phyloP scores from a whole-genome alignment of 495 filamentous ascomycete species.

The Patellaria atrata region DNA sequence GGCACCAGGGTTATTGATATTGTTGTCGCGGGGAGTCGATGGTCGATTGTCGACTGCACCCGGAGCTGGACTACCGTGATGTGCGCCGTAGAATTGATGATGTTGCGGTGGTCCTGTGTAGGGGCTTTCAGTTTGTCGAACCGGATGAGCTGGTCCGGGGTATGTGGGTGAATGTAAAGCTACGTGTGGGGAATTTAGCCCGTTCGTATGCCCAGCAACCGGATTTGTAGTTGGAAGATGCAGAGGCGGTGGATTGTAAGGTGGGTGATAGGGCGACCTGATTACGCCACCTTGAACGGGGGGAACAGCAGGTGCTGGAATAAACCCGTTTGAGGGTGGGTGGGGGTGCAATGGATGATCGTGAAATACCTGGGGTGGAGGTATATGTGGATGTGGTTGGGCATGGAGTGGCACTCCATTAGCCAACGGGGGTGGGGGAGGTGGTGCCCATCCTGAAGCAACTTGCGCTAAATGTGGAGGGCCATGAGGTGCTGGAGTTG shows the following conservation, averaged over 20 bases:
- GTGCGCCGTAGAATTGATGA: slow-evolving; percentile 6
- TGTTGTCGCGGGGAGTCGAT: slow-evolving; percentile 14
- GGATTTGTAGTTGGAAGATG: slow-evolving; percentile 12
- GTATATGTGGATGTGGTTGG: slow-evolving; percentile 7
- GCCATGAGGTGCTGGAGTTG: not conserved
- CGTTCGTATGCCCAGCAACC: slow-evolving; percentile 10
- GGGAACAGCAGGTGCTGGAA: too few species aligned
- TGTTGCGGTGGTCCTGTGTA: slow-evolving; percentile 12
- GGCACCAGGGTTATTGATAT: slow-evolving; percentile 15
- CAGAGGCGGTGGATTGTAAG: slow-evolving; percentile 12
- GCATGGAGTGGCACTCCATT: slow-evolving; percentile 11
- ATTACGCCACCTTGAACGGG: too few species aligned
- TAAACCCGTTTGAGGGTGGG: too few species aligned
- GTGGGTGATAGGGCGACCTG: slow-evolving; percentile 9
- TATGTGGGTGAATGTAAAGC: slow-evolving; percentile 20
- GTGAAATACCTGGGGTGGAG: slow-evolving; percentile 9
- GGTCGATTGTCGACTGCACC: slow-evolving; percentile 7
- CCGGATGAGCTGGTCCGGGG: slow-evolving; percentile 7
- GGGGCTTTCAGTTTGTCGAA: slow-evolving; percentile 14
- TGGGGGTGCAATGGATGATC: slow-evolving; percentile 2
- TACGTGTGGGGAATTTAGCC: slow-evolving; percentile 19
- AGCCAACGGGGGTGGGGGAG: slow-evolving; percentile 7
- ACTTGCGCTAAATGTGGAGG: slow-evolving; percentile 4
- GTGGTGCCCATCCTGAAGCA: slow-evolving; percentile 3
- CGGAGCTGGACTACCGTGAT: slow-evolving; percentile 17